A percentile compares a stretch with the other conserved stretches of the same genome.
Evolutionary conservation across 306 rosid species (phyloP).

Genomic region (Trifolium dubium): DNA sequence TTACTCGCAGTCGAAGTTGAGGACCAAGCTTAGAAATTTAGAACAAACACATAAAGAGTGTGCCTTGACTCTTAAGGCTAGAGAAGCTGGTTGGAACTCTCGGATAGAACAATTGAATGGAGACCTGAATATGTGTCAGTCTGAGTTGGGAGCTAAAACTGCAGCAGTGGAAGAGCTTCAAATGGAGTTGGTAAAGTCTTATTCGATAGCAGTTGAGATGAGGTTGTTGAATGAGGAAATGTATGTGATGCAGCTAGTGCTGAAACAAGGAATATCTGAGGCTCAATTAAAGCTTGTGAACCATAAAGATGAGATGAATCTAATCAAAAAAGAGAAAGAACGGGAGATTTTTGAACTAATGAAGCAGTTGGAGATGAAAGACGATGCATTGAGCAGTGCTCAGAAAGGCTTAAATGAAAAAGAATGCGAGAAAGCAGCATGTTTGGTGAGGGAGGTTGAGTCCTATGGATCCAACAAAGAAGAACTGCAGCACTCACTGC

Average conservation of each 20-base stretch:
- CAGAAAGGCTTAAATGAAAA: conserved; percentile 41
- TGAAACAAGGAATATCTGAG: conserved; percentile 64
- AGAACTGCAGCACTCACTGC: conserved; percentile 43
- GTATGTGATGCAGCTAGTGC: conserved; percentile 63
- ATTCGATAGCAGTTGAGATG: conserved; percentile 54
- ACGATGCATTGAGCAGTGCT: conserved; percentile 50
- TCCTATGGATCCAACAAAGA: conserved; percentile 50
- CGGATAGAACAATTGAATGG: conserved; percentile 46
- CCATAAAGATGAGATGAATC: conserved; percentile 48
- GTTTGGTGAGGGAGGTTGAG: conserved; percentile 49
- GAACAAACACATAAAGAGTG: conserved; percentile 65
- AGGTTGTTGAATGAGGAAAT: conserved; percentile 76
- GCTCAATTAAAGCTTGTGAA: conserved; percentile 59
- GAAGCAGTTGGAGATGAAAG: conserved; percentile 68
- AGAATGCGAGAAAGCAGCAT: conserved; percentile 46
- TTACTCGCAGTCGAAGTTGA: conserved; percentile 67
- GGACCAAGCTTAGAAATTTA: conserved; percentile 61
- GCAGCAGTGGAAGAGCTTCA: conserved; percentile 50
- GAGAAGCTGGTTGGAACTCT: conserved; percentile 66
- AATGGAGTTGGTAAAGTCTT: conserved; percentile 60
- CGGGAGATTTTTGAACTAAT: conserved; percentile 48
- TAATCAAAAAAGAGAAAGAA: conserved; percentile 50
- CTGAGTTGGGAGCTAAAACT: conserved; percentile 56
- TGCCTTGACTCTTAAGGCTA: conserved; percentile 55
- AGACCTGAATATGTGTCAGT: conserved; percentile 49